These are phyloP conservation scores for Styphnolobium japonicum DNA, from an alignment of 306 rosid genomes.

Conservation along the genomic window DNA sequence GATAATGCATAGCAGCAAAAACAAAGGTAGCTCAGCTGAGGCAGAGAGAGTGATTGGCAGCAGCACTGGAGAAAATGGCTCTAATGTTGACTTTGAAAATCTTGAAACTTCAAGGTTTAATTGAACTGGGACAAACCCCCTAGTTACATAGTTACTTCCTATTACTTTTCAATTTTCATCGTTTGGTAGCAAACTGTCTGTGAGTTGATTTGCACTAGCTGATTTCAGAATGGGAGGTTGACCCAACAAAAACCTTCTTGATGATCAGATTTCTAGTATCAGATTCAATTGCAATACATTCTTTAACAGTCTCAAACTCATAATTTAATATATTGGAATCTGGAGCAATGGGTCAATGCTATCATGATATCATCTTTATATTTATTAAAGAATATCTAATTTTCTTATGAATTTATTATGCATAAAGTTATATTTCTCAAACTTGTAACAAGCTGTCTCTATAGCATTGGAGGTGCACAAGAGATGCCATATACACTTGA, in stretches of 20 bases:
- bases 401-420: no score
- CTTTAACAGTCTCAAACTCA: no score
- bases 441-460: background rate
- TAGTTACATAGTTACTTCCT: background rate
- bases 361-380: background rate
- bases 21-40: constrained; percentile 12
- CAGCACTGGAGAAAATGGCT: constrained; percentile 14
- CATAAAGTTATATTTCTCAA: background rate
- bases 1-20: constrained; percentile 57
- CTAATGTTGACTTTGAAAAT: constrained; percentile 11
- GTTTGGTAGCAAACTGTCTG: no score
- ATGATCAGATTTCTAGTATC: no score
- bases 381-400: background rate
- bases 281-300: no score
- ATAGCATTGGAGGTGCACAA: background rate
- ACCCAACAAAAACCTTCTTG: no score
- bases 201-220: no score
- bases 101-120: constrained; percentile 43
- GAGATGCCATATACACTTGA: background rate
- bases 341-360: no score
- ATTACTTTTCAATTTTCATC: background rate
- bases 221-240: no score
- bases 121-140: background rate
- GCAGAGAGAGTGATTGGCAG: constrained; percentile 14
- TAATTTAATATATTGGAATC: no score